Conservation (phyloP, 1,284 basidiomycete species). For the Mycena sp. region DNA sequence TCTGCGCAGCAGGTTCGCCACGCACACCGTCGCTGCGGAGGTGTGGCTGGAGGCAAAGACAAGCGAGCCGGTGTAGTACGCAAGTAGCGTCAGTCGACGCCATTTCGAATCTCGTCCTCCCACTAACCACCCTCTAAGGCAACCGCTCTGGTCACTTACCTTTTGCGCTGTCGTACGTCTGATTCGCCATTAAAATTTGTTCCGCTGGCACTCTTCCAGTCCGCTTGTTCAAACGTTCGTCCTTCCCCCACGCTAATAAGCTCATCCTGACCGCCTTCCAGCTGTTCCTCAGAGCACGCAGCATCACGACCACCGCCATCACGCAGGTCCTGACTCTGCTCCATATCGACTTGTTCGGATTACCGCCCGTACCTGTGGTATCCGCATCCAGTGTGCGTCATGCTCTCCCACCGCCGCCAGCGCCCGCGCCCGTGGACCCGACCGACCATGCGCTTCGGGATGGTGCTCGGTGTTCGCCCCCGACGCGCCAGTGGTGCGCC, state of each 20-base stretch:
- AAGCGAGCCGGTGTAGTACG: slow-evolving; percentile 77
- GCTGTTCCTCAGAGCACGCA: too few species aligned
- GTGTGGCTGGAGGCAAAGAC: slow-evolving; percentile 79
- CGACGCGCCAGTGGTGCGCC: too few species aligned
- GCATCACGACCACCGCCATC: slow-evolving; percentile 60
- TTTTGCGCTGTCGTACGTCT: slow-evolving; percentile 67
- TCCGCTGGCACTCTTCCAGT: too few species aligned
- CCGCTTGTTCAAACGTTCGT: slow-evolving; percentile 63
- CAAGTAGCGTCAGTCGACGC: too few species aligned
- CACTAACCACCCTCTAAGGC: too few species aligned
- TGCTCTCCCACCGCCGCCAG: neutral
- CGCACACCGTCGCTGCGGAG: slow-evolving; percentile 80
- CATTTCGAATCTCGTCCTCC: too few species aligned
- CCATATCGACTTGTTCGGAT: slow-evolving; percentile 68
- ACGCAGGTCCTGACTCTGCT: slow-evolving; percentile 65
- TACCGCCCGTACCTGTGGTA: slow-evolving; percentile 43
- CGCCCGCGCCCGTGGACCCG: slow-evolving; percentile 51
- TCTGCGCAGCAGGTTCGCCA: slow-evolving; percentile 75
- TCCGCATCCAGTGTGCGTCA: too few species aligned
- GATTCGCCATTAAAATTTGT: neutral
- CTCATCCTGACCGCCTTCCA: slow-evolving; percentile 42
- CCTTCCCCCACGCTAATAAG: neutral
- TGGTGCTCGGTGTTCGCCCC: slow-evolving; percentile 67
- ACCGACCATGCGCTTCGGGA: slow-evolving; percentile 71
- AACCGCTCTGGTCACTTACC: slow-evolving; percentile 67